Evolutionary conservation across 208 protist species (phyloP), one percentile per base, ranked within the genome.

Genomic region (Trypanosomatidae sp.): DNA sequence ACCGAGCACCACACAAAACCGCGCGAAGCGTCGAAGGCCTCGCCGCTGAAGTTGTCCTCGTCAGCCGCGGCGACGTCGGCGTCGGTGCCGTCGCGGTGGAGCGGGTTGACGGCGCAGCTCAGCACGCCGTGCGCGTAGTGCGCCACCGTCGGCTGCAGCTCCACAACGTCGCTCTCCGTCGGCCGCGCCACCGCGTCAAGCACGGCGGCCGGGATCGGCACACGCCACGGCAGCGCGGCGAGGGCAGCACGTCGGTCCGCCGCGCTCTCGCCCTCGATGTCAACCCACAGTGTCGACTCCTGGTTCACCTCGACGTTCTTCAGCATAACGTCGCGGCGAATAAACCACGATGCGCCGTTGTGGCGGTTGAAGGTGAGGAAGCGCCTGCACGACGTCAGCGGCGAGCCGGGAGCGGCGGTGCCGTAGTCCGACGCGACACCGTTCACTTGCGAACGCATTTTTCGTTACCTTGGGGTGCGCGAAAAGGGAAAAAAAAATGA

Each of bases 151-250:
- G 82, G 74, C 76, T 90, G 83, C 76, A 92, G 71, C 79, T 90
- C 83, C 71, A 91, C 79, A 59, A 91, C 81, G 59, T 92, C 87
- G 59, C 80, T 81, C 77, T 88, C 86, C 71, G 77, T 85, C 22
- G 81, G 81, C 49, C 62, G 69, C 66, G 87, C 79, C 56, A 90
- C 78, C 19, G 72, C 86, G 30, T 91, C 86, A 49, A 87, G 62
- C 71, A 87, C 81, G 36, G 75, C 62, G 4, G 74, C 43, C 66
- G 88, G 80, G 58, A 91, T 68, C 58, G 74, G 53, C 67, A 80
- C 69, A 36, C 76, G 47, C 62, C 76, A 71, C 28, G 83, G 80
- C 41, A 90, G 80, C 5, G 79, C 67, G 12, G 59, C 62, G 39
- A 86, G 56, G 17, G 89, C 59, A 4, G 70, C 52, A 13, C 75